phyloP scores from a whole-genome alignment of 768 basidiomycete genomes.

The Termitomyces sp. region DNA sequence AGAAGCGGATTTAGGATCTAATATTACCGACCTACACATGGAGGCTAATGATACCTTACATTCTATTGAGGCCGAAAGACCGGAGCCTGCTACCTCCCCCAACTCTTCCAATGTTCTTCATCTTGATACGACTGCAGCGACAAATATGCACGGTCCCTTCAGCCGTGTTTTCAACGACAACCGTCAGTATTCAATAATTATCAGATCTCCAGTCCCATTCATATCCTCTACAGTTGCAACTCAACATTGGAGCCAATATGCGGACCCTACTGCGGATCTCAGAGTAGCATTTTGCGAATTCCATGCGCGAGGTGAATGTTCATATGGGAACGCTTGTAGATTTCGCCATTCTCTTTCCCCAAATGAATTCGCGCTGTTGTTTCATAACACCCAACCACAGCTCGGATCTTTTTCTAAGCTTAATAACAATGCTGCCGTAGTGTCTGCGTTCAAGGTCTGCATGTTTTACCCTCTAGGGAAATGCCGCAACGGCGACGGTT shows the following conservation, averaged over 20 bases:
- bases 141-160: background rate
- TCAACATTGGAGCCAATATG: constrained; percentile 39
- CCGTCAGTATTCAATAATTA: background rate
- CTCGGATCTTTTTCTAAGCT: constrained; percentile 7
- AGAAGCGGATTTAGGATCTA: background rate
- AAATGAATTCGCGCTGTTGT: constrained; percentile 33
- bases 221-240: constrained; percentile 18
- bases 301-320: constrained; percentile 31
- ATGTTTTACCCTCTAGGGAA: constrained; percentile 30
- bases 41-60: background rate
- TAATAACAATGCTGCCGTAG: background rate
- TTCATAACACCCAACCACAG: constrained; percentile 32
- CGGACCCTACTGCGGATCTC: constrained; percentile 31
- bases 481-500: constrained; percentile 33
- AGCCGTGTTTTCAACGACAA: constrained; percentile 5
- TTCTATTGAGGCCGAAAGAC: background rate
- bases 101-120: background rate
- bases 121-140: background rate
- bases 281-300: constrained; percentile 34
- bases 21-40: background rate
- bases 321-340: constrained; percentile 24
- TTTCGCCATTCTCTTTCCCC: constrained; percentile 37
- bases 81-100: background rate
- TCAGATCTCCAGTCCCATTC: background rate
- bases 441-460: constrained; percentile 20